Percentiles rank a stretch among this genome's conserved stretches.
phyloP scores from a whole-genome alignment of 345 rosid genomes.

The Ricinus communis region DNA sequence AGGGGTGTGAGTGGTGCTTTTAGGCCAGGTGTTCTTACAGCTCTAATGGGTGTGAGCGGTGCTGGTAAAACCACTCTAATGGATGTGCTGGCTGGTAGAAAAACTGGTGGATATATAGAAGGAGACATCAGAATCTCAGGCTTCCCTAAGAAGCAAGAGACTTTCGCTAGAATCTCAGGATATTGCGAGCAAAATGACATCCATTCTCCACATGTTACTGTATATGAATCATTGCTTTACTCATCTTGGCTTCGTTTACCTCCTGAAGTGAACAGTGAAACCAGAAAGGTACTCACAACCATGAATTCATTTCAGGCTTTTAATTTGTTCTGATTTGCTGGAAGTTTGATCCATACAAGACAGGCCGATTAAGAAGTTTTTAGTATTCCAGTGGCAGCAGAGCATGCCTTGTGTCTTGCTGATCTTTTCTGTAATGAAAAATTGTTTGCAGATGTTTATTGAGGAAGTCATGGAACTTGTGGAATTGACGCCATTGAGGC shows the following conservation, averaged over 20 bases:
- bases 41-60: constrained; percentile 80
- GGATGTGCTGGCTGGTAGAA: constrained; percentile 89
- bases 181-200: constrained; percentile 82
- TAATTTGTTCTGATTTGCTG: neutral
- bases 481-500: constrained; percentile 56
- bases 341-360: neutral
- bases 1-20: constrained; percentile 79
- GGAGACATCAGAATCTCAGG: constrained; percentile 71
- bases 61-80: constrained; percentile 84
- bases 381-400: neutral
- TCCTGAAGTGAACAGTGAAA: constrained; percentile 39
- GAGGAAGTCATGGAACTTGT: constrained; percentile 92
- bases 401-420: neutral
- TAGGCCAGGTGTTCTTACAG: constrained; percentile 84
- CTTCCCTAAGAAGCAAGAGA: constrained; percentile 70
- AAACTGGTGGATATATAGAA: constrained; percentile 71
- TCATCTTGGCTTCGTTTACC: constrained; percentile 77
- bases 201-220: constrained; percentile 78
- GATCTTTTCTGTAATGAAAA: neutral
- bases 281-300: constrained; percentile 44
- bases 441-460: constrained; percentile 23
- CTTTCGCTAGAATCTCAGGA: constrained; percentile 78
- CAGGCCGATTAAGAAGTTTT: neutral
- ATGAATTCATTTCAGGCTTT: neutral
- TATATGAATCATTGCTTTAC: constrained; percentile 65